Percentiles rank a stretch among this genome's conserved stretches.
These are phyloP conservation scores for Colletotrichum tropicicola DNA, from an alignment of 2,329 filamentous ascomycete genomes.

Conservation along the genomic window DNA sequence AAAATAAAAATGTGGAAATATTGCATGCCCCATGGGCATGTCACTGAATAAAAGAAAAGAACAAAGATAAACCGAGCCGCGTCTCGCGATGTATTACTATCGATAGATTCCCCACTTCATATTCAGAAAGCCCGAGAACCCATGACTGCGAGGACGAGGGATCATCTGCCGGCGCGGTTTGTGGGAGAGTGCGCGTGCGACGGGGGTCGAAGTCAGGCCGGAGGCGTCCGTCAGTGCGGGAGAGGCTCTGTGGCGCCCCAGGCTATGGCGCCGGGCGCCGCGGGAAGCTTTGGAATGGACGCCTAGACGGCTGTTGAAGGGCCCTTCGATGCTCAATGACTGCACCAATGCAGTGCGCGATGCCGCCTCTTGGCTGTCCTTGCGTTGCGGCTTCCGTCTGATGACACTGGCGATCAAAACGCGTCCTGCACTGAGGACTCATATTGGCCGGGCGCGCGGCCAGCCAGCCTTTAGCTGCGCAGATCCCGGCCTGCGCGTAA, in stretches of 20 bases:
- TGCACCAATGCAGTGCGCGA: background rate
- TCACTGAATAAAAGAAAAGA: background rate
- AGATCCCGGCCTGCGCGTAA: background rate
- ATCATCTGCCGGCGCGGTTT: background rate
- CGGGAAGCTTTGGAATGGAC: background rate
- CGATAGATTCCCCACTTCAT: background rate
- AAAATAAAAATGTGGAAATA: background rate
- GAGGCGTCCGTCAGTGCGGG: background rate
- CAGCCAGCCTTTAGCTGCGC: constrained; percentile 5
- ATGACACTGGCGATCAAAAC: constrained; percentile 8
- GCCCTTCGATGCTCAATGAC: background rate
- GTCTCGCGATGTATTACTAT: constrained; percentile 1
- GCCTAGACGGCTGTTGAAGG: background rate
- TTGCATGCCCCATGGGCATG: background rate
- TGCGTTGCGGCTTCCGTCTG: constrained; percentile 5
- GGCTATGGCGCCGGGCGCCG: background rate
- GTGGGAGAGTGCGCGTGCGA: background rate
- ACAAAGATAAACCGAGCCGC: background rate
- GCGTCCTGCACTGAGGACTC: background rate
- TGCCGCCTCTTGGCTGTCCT: background rate
- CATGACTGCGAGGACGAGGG: too few species aligned
- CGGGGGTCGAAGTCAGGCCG: background rate
- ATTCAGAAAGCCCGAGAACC: background rate
- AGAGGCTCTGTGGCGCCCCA: constrained; percentile 3
- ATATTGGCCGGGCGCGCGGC: background rate